These are phyloP conservation scores for Rhizopogon roseolus DNA, from an alignment of 768 basidiomycete genomes.

Conservation along the genomic window DNA sequence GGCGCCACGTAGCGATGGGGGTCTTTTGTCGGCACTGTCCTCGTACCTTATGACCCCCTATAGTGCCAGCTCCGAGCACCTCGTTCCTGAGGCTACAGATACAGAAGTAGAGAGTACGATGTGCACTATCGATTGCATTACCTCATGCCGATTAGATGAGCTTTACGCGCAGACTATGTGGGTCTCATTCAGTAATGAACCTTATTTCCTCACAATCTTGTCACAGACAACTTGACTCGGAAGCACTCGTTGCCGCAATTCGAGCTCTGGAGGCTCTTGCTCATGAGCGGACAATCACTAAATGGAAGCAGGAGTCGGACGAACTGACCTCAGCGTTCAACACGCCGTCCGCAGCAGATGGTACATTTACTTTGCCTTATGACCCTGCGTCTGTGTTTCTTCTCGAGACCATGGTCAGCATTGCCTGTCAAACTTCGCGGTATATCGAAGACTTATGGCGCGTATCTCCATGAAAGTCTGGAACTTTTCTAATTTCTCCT, in stretches of 20 bases:
- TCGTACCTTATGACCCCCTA: conserved; percentile 98
- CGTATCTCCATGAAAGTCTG: conserved; percentile 16
- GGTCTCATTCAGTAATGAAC: conserved; percentile 20
- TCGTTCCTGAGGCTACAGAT: conserved; percentile 86
- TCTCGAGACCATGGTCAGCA: conserved; percentile 91
- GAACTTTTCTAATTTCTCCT: conserved; percentile 1
- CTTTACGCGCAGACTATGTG: conserved; percentile 92
- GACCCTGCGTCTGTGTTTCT: conserved; percentile 95
- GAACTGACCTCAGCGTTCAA: conserved; percentile 39
- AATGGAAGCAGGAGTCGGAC: conserved; percentile 64
- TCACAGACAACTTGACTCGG: conserved; percentile 68
- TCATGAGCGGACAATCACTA: conserved; percentile 83
- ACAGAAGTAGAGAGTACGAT: conserved; percentile 91
- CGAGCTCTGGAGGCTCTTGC: conserved; percentile 87
- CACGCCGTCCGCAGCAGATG: conserved; percentile 34
- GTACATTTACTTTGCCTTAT: conserved; percentile 66
- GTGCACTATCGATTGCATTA: conserved; percentile 92
- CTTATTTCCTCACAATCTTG: conserved; percentile 6
- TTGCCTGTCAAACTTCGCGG: conserved; percentile 70
- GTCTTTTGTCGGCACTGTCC: conserved; percentile 87
- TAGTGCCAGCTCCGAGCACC: conserved; percentile 61
- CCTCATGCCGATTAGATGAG: conserved; percentile 90
- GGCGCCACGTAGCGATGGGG: conserved; percentile 74
- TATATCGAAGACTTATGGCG: conserved; percentile 89
- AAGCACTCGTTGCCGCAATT: conserved; percentile 78